Percentiles rank a stretch among this genome's conserved stretches.
These are phyloP conservation scores for Penium margaritaceum DNA, from an alignment of 139 green algal genomes.

Conservation along the genomic window DNA sequence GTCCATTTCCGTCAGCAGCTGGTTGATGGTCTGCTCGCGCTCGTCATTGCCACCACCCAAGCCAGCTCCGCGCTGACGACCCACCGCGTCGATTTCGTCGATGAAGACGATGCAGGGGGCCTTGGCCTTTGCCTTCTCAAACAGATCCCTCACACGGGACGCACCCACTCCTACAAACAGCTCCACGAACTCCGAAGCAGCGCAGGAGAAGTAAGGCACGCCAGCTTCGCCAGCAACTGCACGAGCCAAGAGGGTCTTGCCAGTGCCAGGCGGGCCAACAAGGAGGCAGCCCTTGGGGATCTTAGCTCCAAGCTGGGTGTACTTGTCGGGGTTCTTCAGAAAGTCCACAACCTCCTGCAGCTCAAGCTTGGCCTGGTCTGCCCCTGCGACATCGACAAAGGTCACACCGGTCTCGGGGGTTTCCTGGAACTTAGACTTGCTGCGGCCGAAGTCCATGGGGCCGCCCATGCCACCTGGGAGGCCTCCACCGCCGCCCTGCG, in stretches of 20 bases:
- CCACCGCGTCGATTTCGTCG: constrained; percentile 98
- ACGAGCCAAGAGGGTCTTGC: constrained; percentile 83
- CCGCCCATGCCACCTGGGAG: constrained; percentile 62
- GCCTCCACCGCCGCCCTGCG: constrained; percentile 41
- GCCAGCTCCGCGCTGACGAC: constrained; percentile 84
- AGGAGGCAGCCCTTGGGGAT: constrained; percentile 94
- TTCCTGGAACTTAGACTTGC: constrained; percentile 99
- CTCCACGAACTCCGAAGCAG: constrained; percentile 88
- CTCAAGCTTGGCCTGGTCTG: constrained; percentile 95
- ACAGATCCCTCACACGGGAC: constrained; percentile 86
- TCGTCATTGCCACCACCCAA: constrained; percentile 98
- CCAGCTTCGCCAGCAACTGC: constrained; percentile 89
- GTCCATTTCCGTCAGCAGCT: constrained; percentile 76
- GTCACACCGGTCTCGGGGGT: constrained; percentile 89
- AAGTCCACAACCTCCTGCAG: constrained; percentile 96
- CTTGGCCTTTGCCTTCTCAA: constrained; percentile 79
- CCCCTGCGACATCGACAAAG: constrained; percentile 94
- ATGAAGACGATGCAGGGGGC: constrained; percentile 99
- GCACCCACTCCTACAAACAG: constrained; percentile 96
- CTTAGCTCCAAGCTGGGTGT: constrained; percentile 85
- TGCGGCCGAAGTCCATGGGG: constrained; percentile 96
- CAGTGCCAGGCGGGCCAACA: constrained; percentile 81
- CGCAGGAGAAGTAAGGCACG: constrained; percentile 96
- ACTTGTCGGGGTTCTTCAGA: constrained; percentile 92
- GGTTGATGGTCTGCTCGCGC: constrained; percentile 98